Conservation (phyloP, 257 asterid species). For the Nicotiana noctiflora region DNA sequence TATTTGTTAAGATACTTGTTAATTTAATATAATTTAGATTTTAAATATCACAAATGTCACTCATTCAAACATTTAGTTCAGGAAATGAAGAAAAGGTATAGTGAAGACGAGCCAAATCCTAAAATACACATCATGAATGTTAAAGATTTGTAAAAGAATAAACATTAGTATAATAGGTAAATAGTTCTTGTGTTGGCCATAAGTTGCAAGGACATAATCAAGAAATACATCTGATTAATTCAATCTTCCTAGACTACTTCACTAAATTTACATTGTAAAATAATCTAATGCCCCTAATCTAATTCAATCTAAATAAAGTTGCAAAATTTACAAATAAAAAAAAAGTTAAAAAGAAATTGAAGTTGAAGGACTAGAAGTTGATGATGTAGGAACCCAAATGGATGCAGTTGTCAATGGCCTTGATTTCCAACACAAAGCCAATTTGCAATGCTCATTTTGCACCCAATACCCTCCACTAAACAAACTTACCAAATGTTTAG, state of each 20-base stretch:
- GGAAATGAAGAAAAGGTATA: too few relatives aligned
- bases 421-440: conserved; percentile 36
- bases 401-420: conserved; percentile 31
- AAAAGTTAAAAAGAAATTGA: conserved; percentile 14
- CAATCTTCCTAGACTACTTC: neutral
- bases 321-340: neutral
- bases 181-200: neutral
- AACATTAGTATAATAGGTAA: too few relatives aligned
- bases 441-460: conserved; percentile 25
- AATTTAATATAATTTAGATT: too few relatives aligned
- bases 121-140: too few relatives aligned
- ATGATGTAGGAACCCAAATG: conserved; percentile 29
- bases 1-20: too few relatives aligned
- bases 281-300: neutral
- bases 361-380: conserved; percentile 11
- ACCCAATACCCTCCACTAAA: conserved; percentile 35
- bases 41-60: too few relatives aligned
- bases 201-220: neutral
- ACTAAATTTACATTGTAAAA: neutral
- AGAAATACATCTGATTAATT: neutral
- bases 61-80: too few relatives aligned
- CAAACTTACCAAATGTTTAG: conserved; percentile 28
- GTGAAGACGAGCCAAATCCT: too few relatives aligned
- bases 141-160: too few relatives aligned
- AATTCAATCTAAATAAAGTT: neutral